These are phyloP conservation scores for Geosiphon pyriformis DNA, from an alignment of 192 early-diverging fungal genomes.

Conservation along the genomic window DNA sequence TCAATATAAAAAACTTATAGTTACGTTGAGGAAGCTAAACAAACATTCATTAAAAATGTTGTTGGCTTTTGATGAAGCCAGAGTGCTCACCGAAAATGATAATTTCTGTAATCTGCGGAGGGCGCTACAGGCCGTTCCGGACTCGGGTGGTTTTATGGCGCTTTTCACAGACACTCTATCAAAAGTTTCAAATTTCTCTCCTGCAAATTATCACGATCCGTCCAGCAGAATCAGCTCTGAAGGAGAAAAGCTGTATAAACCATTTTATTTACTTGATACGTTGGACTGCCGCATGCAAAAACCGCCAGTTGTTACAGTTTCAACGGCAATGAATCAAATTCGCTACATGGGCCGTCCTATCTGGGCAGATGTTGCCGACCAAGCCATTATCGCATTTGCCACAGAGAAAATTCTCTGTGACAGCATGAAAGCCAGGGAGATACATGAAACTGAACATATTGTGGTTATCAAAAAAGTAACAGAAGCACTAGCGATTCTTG, in stretches of 20 bases:
- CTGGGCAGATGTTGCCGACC: not conserved
- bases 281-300: not conserved
- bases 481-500: conserved; percentile 11
- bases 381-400: not conserved
- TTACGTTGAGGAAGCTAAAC: conserved; percentile 3
- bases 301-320: conserved; percentile 1
- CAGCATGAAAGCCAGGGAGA: not conserved
- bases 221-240: conserved; percentile 6
- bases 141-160: conserved; percentile 3
- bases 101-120: not conserved
- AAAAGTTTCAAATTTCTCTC: conserved; percentile 12
- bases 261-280: conserved; percentile 1
- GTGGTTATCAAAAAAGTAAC: not conserved
- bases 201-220: conserved; percentile 1
- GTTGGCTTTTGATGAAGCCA: conserved; percentile 4
- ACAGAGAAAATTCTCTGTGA: conserved; percentile 9
- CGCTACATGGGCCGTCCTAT: conserved; percentile 1
- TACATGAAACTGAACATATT: not conserved
- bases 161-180: conserved; percentile 16
- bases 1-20: conserved; percentile 3
- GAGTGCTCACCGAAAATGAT: not conserved
- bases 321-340: conserved; percentile 2
- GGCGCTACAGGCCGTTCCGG: conserved; percentile 2
- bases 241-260: conserved; percentile 3
- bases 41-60: not conserved